Evolutionary conservation across 1,284 basidiomycete genomes (phyloP).

Genomic region (Fomitopsis palustris): DNA sequence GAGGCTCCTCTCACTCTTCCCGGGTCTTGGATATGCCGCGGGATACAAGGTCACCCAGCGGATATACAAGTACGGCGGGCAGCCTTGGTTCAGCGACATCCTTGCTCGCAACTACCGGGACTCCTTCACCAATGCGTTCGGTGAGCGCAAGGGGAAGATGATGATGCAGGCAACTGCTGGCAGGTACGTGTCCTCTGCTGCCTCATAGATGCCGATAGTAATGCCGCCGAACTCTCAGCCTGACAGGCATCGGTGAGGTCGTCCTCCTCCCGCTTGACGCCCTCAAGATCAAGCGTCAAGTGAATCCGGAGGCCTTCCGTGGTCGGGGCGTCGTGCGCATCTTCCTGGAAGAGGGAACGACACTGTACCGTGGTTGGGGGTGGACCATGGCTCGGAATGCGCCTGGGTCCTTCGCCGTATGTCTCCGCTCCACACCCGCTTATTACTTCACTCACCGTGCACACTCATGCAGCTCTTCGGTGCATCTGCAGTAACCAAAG

Average conservation of each 20-base stretch:
- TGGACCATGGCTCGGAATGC: slow-evolving; percentile 99
- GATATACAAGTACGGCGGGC: slow-evolving; percentile 98
- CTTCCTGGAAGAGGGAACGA: slow-evolving; percentile 87
- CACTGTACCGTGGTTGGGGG: slow-evolving; percentile 96
- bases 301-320: slow-evolving; percentile 94
- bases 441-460: background rate
- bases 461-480: slow-evolving; percentile 77
- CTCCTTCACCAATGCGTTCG: slow-evolving; percentile 81
- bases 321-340: slow-evolving; percentile 90
- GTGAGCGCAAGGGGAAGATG: slow-evolving; percentile 95
- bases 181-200: slow-evolving; percentile 49
- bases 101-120: slow-evolving; percentile 77
- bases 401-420: slow-evolving; percentile 90
- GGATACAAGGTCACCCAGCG: slow-evolving; percentile 95
- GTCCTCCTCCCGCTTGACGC: slow-evolving; percentile 94
- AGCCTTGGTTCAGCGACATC: slow-evolving; percentile 96
- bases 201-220: background rate
- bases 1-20: slow-evolving; percentile 91
- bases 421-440: slow-evolving; percentile 26
- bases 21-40: slow-evolving; percentile 96
- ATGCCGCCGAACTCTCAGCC: slow-evolving; percentile 38
- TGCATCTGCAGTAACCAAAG: slow-evolving; percentile 92
- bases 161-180: slow-evolving; percentile 96
- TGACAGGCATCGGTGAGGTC: slow-evolving; percentile 97
- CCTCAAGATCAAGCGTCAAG: slow-evolving; percentile 98